Base-by-base conservation (phyloP, 139 green algal genomes). In the Chlorella vulgaris region DNA sequence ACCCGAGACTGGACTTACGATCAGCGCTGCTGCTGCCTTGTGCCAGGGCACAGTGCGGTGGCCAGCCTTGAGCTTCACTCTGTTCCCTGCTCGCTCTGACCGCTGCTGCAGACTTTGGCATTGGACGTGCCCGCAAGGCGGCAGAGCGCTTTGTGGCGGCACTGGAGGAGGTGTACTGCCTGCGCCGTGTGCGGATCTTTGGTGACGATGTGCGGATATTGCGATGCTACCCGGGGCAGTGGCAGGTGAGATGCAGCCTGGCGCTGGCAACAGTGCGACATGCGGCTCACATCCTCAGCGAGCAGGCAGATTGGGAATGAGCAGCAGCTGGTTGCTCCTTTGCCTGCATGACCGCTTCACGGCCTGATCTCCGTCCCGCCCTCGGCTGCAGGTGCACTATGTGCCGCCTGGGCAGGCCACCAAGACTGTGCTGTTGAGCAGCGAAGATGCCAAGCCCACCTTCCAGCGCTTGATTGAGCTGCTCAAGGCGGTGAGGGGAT, bases 131-230 rank as follows among this genome's bases (percentile, higher is more conserved):
- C 31, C 76, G 82, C 33, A 81, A 84, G 53, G 50, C 76, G 19
- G 80, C 84, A 2, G 88, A 95, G 81, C 66, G 84, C 21, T 91
- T 95, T 74, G 82, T 95, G 39, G 62, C 65, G 1, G 77, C 38
- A 51, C 93, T 96, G 63, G 26, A 87, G 33, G 85, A 90, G 40
- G 84, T 91, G 0, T 96, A 94, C 86, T 90, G 84, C 75, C 84
- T 95, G 31, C 84, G 86, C 67, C 89, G 94, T 77, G 81, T 86
- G 29, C 58, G 81, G 1, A n/a, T 88, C 6, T 76, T 76, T 66
- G 92, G 92, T 2, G 92, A 96, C 43, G 81, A 91, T 1, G 63
- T 93, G 13, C 74, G 90, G 8, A 53, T 93, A 73, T 69, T 95
- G 73, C 71, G 83, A 1, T 90, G 78, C 79, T 92, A 92, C 84